Conservation (phyloP, 768 basidiomycete genomes). For the Grammothele lineata region DNA sequence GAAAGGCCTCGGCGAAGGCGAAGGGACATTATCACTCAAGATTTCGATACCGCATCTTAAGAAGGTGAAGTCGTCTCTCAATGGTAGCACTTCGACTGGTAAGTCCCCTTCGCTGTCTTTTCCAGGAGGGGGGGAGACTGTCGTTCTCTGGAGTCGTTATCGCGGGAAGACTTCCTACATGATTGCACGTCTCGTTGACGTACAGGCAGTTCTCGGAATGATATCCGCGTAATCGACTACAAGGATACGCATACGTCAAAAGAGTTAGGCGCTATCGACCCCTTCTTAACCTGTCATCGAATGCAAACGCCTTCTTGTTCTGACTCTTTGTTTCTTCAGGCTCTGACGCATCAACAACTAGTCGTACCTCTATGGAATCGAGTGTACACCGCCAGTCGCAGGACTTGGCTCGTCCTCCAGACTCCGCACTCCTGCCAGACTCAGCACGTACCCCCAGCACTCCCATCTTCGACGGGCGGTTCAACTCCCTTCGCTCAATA, state of each 20-base stretch:
- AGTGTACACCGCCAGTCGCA: conserved; percentile 18
- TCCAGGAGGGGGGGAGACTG: not conserved
- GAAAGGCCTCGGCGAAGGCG: conserved; percentile 36
- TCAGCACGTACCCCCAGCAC: conserved; percentile 29
- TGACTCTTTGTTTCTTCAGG: conserved; percentile 4
- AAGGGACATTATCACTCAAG: conserved; percentile 33
- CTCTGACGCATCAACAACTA: conserved; percentile 19
- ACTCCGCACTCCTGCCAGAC: conserved; percentile 17
- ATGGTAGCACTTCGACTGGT: conserved; percentile 21
- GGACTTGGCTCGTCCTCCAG: conserved; percentile 23
- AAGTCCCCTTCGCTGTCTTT: conserved; percentile 4
- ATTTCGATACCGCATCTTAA: conserved; percentile 32
- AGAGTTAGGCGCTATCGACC: too few species aligned
- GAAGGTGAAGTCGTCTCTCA: conserved; percentile 43
- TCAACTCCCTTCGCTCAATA: conserved; percentile 65
- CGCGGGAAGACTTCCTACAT: too few species aligned
- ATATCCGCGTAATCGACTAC: too few species aligned
- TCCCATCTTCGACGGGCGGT: conserved; percentile 32
- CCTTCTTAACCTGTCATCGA: too few species aligned
- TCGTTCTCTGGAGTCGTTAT: too few species aligned
- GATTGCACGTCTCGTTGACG: too few species aligned
- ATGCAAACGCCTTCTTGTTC: too few species aligned
- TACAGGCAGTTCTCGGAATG: too few species aligned
- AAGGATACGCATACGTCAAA: too few species aligned
- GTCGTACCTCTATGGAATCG: conserved; percentile 27